Base-by-base conservation (phyloP, 2,329 filamentous ascomycete genomes). In the Epichloe uncinata region DNA sequence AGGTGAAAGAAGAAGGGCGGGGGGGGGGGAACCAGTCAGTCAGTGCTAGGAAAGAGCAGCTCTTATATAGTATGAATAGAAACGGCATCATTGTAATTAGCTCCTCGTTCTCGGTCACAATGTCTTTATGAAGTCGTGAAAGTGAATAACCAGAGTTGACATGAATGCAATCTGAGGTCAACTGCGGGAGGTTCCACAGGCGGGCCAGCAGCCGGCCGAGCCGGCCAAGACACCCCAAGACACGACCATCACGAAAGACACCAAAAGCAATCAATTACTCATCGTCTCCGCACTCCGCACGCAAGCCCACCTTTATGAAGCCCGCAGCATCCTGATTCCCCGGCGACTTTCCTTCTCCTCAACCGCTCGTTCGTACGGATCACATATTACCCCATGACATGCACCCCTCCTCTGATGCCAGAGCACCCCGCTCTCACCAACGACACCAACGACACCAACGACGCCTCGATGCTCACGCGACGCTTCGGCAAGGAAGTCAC, bases 401-500 rank as follows among this genome's bases (percentile, higher is more conserved):
- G 55, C 42, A 52, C 60, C 43, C 54, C 53, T 5, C 55, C 59
- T 48, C 50, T 72, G 54, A 58, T 65, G 56, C 74, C 75, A 50
- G 66, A 71, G 57, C 66, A 73, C 50, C 66, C 71, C 49, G 66
- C 60, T 54, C 65, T 74, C 54, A 61, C 63, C 53, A 65, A 67
- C 65, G 66, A 77, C 66, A 69, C 74, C 65, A n/a, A n/a, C n/a
- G n/a, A n/a, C 54, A 61, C 63, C 53, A 65, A 67, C 65, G 66
- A 77, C 66, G 69, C 74, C 65, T 79, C 77, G 12, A 87, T 88
- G 81, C 73, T 93, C 60, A 79, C 81, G 58, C 74, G 79, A 52
- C 87, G 83, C 62, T 91, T 89, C 67, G 87, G 87, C 66, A 82
- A 78, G 57, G 87, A 91, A 67, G 73, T 87, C 54, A 77, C 83